A percentile compares a stretch with the other conserved stretches of the same genome.
Evolutionary conservation across 1,284 basidiomycete species (phyloP).

Genomic region (Austroboletus rostrupii): DNA sequence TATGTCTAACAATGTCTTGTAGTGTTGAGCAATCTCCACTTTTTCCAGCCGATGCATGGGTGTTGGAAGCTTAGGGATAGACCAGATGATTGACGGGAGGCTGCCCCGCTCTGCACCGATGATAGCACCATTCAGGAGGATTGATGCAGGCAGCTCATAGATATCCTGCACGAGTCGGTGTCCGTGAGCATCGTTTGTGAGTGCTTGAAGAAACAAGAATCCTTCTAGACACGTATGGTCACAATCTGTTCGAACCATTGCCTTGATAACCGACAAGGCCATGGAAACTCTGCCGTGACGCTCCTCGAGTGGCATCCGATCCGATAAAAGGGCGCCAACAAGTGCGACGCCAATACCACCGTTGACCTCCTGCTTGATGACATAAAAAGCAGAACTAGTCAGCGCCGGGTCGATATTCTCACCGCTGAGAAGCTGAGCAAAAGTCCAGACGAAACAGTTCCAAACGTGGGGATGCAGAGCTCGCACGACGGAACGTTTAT

Average conservation of each 20-base stretch:
- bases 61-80: conserved; percentile 24
- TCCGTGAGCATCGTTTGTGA: conserved; percentile 29
- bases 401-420: conserved; percentile 12
- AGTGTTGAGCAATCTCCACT: conserved; percentile 41
- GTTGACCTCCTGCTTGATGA: conserved; percentile 43
- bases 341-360: conserved; percentile 40
- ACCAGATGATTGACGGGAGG: conserved; percentile 19
- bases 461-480: conserved; percentile 45
- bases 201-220: conserved; percentile 35
- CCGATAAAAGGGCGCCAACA: conserved; percentile 35
- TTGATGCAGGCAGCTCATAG: conserved; percentile 19
- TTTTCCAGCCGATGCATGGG: conserved; percentile 39
- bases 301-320: not conserved
- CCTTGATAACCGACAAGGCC: conserved; percentile 35
- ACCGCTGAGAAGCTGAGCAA: conserved; percentile 21
- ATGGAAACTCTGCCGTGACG: conserved; percentile 26
- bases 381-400: conserved; percentile 34
- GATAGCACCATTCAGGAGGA: conserved; percentile 32
- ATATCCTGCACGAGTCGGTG: conserved; percentile 16
- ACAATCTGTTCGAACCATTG: conserved; percentile 35
- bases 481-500: conserved; percentile 32
- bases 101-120: conserved; percentile 17
- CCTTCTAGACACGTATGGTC: conserved; percentile 34
- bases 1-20: conserved; percentile 39
- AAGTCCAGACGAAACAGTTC: conserved; percentile 55